Percentiles rank a stretch among this genome's conserved stretches.
These are phyloP conservation scores for Dunaliella salina DNA, from an alignment of 163 green algal genomes.

Conservation along the genomic window DNA sequence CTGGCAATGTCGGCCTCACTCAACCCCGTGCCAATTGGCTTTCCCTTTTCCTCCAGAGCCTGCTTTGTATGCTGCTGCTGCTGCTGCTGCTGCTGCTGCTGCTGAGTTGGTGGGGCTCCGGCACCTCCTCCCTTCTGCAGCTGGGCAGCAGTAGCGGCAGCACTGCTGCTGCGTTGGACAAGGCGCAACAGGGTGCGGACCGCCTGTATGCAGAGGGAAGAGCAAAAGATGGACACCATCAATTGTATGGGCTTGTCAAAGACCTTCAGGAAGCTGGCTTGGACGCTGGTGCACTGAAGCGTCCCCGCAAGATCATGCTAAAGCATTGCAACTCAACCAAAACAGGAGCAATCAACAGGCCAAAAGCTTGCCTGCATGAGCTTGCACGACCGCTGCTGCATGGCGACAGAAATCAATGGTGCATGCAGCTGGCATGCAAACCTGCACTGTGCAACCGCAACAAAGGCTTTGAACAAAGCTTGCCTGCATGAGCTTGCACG, in stretches of 20 bases:
- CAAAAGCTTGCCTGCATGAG: no score
- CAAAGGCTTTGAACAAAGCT: no score
- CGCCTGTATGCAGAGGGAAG: neutral
- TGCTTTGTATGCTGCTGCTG: neutral
- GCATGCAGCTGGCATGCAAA: no score
- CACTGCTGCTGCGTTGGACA: neutral
- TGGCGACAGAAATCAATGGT: no score
- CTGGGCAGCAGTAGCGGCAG: neutral
- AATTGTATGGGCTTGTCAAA: no score
- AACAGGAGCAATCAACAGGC: no score
- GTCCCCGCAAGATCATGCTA: no score
- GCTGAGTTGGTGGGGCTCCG: neutral
- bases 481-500: neutral
- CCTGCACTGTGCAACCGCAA: no score
- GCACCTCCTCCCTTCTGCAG: neutral
- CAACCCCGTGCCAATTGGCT: neutral
- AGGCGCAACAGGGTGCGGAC: neutral
- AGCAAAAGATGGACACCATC: no score
- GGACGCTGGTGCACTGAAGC: no score
- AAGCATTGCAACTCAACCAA: no score
- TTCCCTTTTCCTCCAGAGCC: neutral
- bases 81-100: neutral
- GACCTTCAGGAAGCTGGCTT: no score
- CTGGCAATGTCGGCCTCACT: constrained; percentile 16
- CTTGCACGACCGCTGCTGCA: neutral